Base-by-base conservation (phyloP, 306 rosid species). In the Styphnolobium japonicum region DNA sequence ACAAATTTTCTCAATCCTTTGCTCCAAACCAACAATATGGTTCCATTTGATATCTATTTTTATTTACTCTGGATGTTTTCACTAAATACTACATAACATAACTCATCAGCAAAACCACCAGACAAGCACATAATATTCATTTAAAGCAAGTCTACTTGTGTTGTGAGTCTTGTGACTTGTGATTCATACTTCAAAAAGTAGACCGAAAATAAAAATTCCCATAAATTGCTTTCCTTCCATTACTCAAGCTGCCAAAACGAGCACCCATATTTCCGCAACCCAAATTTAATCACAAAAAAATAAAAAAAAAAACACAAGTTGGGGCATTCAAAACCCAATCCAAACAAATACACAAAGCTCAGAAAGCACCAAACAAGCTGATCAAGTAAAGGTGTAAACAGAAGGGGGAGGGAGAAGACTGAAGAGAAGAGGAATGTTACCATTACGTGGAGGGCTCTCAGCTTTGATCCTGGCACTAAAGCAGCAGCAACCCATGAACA, bases 401-500 rank as follows among this genome's bases (percentile, higher is more conserved):
- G 29, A 52, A 81, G 83, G 33, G 52, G 2, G 7, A 25, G 71
- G 52, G 39, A 19, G 2, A 33, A 31, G 45, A 27, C 6, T 0
- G 61, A 29, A 40, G 39, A 45, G 48, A 77, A 46, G 7, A 63
- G 48, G 82, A 80, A 16, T 40, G n/a, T 65, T 86, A 93, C 96
- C 99, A 83, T 90, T 76, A 1, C 80, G 91, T 61, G 86, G 88
- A 83, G 97, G 93, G 89, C 97, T 96, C 63, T 93, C 97, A 75
- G 98, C 99, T 83, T 96, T 96, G 85, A 96, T 86, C 71, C 86
- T 87, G 11, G 92, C 90, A 87, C 98, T 90, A 0, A 78, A 80
- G 84, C 98, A 93, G 84, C 98, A 93, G 58, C 97, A 91, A 82
- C 99, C 99, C 99, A 96, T 96, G 61, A 81, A 21, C 19, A 57